Evolutionary conservation across 2,329 filamentous ascomycete genomes (phyloP).

Genomic region (Penicillium decumbens): DNA sequence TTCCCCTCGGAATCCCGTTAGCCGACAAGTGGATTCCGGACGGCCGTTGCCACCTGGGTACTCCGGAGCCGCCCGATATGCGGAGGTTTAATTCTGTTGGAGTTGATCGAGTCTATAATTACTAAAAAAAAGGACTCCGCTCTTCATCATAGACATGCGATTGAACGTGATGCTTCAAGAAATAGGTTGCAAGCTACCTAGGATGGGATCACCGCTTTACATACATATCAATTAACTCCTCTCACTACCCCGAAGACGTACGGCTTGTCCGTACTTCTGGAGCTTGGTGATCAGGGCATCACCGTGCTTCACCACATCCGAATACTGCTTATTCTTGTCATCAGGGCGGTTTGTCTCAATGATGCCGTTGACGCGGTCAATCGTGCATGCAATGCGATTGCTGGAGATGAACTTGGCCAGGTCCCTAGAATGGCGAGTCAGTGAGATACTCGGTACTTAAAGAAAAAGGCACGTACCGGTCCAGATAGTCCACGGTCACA

Average conservation of each 20-base stretch:
- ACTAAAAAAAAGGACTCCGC: background rate
- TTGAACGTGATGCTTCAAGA: background rate
- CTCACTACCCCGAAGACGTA: constrained; percentile 90
- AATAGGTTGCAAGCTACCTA: constrained; percentile 3
- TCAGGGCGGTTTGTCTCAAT: constrained; percentile 98
- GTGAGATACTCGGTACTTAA: background rate
- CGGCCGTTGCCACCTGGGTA: background rate
- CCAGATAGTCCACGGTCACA: constrained; percentile 91
- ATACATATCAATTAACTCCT: constrained; percentile 55
- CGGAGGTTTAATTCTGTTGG: background rate
- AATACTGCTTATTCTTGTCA: constrained; percentile 99
- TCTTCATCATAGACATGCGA: background rate
- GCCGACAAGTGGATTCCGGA: constrained; percentile 12
- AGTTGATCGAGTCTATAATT: background rate
- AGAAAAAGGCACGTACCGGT: constrained; percentile 61
- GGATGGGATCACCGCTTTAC: constrained; percentile 6
- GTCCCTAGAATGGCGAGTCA: constrained; percentile 56
- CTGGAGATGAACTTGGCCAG: constrained; percentile 95
- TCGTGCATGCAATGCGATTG: constrained; percentile 91
- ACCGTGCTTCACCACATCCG: constrained; percentile 94
- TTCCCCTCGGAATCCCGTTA: constrained; percentile 16
- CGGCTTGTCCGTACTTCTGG: constrained; percentile 97
- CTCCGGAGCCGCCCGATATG: constrained; percentile 18
- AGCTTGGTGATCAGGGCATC: constrained; percentile 98
- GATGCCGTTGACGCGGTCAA: constrained; percentile 92